Base-by-base conservation (phyloP, 768 basidiomycete species). In the Leccinellum albellum region DNA sequence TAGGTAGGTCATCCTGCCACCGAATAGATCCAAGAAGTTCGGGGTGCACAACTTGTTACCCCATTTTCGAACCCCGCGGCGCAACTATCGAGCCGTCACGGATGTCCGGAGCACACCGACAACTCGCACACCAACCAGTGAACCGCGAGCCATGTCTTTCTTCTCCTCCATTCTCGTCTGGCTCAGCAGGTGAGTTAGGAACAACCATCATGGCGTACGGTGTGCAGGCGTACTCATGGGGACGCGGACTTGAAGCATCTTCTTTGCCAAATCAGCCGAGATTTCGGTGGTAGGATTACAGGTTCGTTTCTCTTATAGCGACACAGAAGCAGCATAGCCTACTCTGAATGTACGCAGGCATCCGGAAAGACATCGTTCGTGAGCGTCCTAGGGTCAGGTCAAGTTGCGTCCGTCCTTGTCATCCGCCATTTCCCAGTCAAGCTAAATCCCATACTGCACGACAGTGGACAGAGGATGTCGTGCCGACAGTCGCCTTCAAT, bases 321-420 rank as follows among this genome's bases (percentile, higher is more conserved):
- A 50, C 28, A 32, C 17, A 21, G 52, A 50, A 45, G 37, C 42
- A 20, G 29, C 33, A 10, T 3, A 53, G 47, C 40, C 12, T 9
- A 3, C 31, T 45, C 14, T 6, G 3, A 56, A 40, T 12, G 3
- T 6, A 31, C 17, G 15, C 48, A 96, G 91, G 92, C 94, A 3
- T 94, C 92, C 3, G 94, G 94, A 46, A 96, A 97, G 77, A 96
- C 94, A 3, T 94, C 91, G 10, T 91, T 97, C 53, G 91, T 95
- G 28, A 94, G 96, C 68, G 89, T 95, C 12, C 84, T 97, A 21
- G 88, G 88, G 5, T 89, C 86, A n/a, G 89, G 88, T 63, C 89
- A 90, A 76, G 89, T 65, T 53, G 54, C 54, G 59, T 56, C 55
- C 37, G 14, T 49, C 37, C 23, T 33, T 12, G 17, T 44, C 35